Base-by-base conservation (phyloP, 1,284 basidiomycete species). In the Moniliella sp. region DNA sequence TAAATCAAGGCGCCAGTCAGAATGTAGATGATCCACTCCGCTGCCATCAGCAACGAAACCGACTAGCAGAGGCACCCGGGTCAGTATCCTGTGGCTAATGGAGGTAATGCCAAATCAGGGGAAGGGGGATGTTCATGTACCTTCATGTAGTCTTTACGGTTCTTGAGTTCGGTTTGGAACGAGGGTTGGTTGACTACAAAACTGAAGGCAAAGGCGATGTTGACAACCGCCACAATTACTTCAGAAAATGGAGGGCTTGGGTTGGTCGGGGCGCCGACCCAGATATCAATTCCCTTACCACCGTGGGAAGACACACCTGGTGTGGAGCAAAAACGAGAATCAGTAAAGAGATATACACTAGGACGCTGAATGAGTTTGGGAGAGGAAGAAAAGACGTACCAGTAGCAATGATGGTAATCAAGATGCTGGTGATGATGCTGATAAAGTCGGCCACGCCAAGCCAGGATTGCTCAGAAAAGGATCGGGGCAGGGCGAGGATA, bases 391-490 rank as follows among this genome's bases (percentile, higher is more conserved):
- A n/a, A n/a, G n/a, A n/a, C n/a, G 49, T 28, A 13, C 48, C 48
- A 3, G 42, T 44, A 13, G 39, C 48, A 13, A 54, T 44, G 34
- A 51, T 48, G 28, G 45, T 45, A 28, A 49, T 28, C 15, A 47
- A 31, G 17, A 54, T 49, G 28, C 48, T 48, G 15, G 42, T 18
- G 18, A 45, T 36, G 37, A 54, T 51, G 12, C 40, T 43, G 5
- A 33, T 43, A 28, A 51, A 51, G 34, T 54, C 50, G 27, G 51
- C 44, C 40, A 50, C 51, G 9, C 48, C 50, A 15, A 54, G 37
- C 10, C 46, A 32, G 12, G 48, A 46, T 1, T 50, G 38, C 28
- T 49, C 45, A 18, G 43, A 43, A 37, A 50, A 52, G 12, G 49
- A 38, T 18, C 43, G 46, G 0, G 50, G 46, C 15, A 51, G 36